phyloP scores from a whole-genome alignment of 805 yeast genomes.

The Dipodascopsis uninucleata region DNA sequence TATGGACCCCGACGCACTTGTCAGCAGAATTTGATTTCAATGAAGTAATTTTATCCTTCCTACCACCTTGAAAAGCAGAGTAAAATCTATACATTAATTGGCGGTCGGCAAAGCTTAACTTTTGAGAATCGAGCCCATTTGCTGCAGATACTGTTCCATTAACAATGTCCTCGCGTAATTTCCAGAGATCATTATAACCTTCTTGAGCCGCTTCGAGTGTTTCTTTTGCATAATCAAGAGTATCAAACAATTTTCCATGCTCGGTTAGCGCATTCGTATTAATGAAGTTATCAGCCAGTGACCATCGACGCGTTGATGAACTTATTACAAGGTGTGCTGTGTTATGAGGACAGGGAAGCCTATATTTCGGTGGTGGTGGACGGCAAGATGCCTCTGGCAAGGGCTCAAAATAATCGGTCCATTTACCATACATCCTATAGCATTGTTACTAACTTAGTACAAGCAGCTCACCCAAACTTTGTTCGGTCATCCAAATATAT shows the following conservation, averaged over 20 bases:
- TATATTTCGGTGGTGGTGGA: not conserved
- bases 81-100: no score
- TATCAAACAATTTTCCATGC: not conserved
- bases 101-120: no score
- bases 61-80: no score
- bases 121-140: not conserved
- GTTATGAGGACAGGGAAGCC: constrained; percentile 1
- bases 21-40: no score
- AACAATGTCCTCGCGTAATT: constrained; percentile 1
- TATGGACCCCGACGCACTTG: no score
- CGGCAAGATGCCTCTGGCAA: constrained; percentile 1
- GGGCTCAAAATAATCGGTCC: constrained; percentile 3
- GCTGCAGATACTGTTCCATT: not conserved
- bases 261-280: not conserved
- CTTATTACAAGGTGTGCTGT: not conserved
- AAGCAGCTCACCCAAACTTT: no score
- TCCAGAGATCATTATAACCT: not conserved
- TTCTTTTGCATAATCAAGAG: not conserved
- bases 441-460: no score
- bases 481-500: no score
- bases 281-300: not conserved
- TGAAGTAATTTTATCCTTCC: no score
- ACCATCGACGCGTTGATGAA: not conserved
- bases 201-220: not conserved
- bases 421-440: not conserved